These are phyloP conservation scores for Phialophora tarda DNA, from an alignment of 2,329 filamentous ascomycete genomes.

Conservation along the genomic window DNA sequence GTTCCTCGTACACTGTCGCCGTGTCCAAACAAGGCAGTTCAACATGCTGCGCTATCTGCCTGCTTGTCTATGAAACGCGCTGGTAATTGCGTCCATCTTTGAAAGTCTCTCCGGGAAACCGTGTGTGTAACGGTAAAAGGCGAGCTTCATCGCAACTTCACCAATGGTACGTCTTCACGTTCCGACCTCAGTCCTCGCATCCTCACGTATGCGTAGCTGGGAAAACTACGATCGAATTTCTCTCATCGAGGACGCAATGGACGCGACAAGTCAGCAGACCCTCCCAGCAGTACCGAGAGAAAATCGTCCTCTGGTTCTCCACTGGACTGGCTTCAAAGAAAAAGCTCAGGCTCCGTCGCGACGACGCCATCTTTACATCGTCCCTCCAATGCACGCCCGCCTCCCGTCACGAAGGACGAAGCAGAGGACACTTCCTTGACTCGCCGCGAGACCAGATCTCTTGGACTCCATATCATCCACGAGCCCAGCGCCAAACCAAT, in stretches of 20 bases:
- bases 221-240: slow-evolving; percentile 7
- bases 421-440: background rate
- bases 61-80: too few relatives aligned
- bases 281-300: background rate
- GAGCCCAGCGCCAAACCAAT: slow-evolving; percentile 16
- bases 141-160: background rate
- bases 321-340: background rate
- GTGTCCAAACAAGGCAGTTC: too few relatives aligned
- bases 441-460: background rate
- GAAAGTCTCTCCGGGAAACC: too few relatives aligned
- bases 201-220: slow-evolving; percentile 1
- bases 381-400: background rate
- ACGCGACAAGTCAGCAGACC: background rate
- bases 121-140: background rate
- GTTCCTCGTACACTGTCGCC: too few relatives aligned
- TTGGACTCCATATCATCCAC: slow-evolving; percentile 21
- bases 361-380: background rate
- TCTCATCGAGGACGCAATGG: background rate
- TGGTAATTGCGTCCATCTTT: too few relatives aligned
- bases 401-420: background rate
- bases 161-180: slow-evolving; percentile 1
- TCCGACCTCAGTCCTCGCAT: background rate
- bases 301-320: background rate
- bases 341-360: background rate
- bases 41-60: too few relatives aligned